Percentiles rank a stretch among this genome's conserved stretches.
These are phyloP conservation scores for Spergularia bocconei DNA, from an alignment of 148 eudicot species.

Conservation along the genomic window DNA sequence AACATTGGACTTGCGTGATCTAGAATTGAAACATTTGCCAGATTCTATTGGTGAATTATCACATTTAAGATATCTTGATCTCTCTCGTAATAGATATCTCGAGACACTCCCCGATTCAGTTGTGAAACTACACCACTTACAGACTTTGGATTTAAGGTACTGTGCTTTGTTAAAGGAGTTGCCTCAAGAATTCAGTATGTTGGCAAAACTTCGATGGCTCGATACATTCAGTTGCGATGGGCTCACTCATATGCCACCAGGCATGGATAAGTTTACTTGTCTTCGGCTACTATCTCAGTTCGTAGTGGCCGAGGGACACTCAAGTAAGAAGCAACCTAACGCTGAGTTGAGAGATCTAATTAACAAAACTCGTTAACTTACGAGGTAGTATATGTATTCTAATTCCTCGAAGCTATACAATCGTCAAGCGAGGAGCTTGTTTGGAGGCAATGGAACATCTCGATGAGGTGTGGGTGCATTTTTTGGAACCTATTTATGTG, in stretches of 20 bases:
- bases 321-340: background rate
- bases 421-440: background rate
- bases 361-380: background rate
- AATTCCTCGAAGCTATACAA: background rate
- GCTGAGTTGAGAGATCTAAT: slow-evolving; percentile 11
- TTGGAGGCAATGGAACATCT: slow-evolving; percentile 8
- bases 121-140: background rate
- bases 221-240: background rate
- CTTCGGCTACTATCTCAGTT: background rate
- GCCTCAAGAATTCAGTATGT: slow-evolving; percentile 11
- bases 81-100: background rate
- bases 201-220: slow-evolving; percentile 8
- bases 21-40: background rate
- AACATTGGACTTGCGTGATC: background rate
- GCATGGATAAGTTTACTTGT: slow-evolving; percentile 9
- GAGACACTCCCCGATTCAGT: background rate
- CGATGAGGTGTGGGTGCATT: fast-evolving
- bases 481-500: no score
- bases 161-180: background rate
- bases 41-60: background rate
- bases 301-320: background rate
- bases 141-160: background rate
- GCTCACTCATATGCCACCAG: slow-evolving; percentile 10
- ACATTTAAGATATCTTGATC: background rate
- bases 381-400: background rate